phyloP scores from a whole-genome alignment of 257 asterid genomes.

The Lycium barbarum region DNA sequence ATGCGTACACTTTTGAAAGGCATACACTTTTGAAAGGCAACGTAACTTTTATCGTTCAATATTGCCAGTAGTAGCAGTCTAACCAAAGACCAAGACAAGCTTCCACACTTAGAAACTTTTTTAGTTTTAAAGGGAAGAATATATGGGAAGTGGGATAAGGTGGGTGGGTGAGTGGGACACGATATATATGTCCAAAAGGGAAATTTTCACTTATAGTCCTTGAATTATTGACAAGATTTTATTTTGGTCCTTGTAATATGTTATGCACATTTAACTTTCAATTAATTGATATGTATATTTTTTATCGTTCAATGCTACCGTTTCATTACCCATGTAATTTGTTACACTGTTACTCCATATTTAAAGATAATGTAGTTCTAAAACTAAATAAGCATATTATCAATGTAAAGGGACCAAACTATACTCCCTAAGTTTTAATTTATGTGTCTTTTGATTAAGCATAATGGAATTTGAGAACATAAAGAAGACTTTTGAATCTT shows the following conservation, averaged over 20 bases:
- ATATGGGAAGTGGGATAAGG: conserved; percentile 25
- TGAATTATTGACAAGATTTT: neutral
- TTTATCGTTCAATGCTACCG: too few species aligned
- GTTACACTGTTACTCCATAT: neutral
- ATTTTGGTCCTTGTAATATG: neutral
- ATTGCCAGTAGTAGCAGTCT: conserved; percentile 41
- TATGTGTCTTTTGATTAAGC: too few species aligned
- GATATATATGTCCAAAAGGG: neutral
- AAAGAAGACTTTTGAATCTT: too few species aligned
- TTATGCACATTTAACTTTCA: neutral
- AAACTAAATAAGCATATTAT: too few species aligned
- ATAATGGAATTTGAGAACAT: too few species aligned
- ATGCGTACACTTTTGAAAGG: conserved; percentile 59
- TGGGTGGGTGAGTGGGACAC: conserved; percentile 20
- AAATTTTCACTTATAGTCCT: neutral
- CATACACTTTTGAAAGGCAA: conserved; percentile 62
- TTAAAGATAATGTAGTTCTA: neutral
- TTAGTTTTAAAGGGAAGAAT: neutral
- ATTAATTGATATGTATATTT: neutral
- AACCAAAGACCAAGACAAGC: conserved; percentile 59
- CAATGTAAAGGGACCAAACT: too few species aligned
- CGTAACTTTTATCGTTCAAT: conserved; percentile 56
- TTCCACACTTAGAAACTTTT: conserved; percentile 43
- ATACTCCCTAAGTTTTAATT: too few species aligned
- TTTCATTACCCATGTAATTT: neutral